Evolutionary conservation across 306 rosid species (phyloP), one percentile per base, ranked within the genome.

Genomic region (Cyamopsis tetragonoloba): DNA sequence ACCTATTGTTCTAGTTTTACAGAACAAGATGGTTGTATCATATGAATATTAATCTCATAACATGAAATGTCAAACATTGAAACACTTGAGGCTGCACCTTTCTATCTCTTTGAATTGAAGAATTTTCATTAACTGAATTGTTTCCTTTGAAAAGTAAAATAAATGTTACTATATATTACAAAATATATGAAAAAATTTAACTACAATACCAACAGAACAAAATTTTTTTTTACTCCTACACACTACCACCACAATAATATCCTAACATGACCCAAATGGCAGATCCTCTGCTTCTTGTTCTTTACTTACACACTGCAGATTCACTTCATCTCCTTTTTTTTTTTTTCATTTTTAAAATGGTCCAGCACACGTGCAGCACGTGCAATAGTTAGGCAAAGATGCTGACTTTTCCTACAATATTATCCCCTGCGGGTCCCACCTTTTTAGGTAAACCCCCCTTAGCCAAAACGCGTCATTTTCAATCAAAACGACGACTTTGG

Each of bases 401-500:
- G 58, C 27, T 41, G 54, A 72, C 71, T 44, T 31, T 57, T 44
- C 44, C 68, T 72, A 51, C 17, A 79, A 44, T 43, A 42, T 69
- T 2, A n/a, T n/a, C n/a, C n/a, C n/a, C n/a, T 20, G 43, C 8
- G 48, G 62, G 41, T 30, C 77, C 65, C 53, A 67, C 9, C 14
- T 15, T 22, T 35, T 20, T 7, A 3, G 15, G 18, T 24, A 28
- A 23, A 5, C 41, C 48, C 44, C 47, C 12, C 7, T 17, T 44
- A 14, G 1, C 74, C 32, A 51, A 59, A 50, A 67, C 1, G 30
- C 10, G 4, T 46, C 42, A 23, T 30, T 22, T 32, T 58, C 62
- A 50, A 70, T 84, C 65, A 92, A 54, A 68, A 72, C 18, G 87
- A 86, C 39, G 87, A 86, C 39, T 73, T 74, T n/a, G 75, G 84